These are phyloP conservation scores for Aureobasidium sp. DNA, from an alignment of 2,329 filamentous ascomycete genomes.

Conservation along the genomic window DNA sequence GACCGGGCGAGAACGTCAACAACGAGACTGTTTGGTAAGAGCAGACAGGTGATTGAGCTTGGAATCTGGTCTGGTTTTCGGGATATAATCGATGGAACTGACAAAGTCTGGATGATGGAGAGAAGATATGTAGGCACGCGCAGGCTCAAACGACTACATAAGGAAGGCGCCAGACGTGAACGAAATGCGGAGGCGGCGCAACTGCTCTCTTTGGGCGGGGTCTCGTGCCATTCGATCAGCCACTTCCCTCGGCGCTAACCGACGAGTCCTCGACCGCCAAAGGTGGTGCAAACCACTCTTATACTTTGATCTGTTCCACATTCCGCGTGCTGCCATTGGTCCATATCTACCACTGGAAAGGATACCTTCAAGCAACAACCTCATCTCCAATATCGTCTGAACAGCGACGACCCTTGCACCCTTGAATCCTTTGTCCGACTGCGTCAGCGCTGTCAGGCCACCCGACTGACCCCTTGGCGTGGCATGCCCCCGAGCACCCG, in stretches of 20 bases:
- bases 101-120: background rate
- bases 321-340: background rate
- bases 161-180: constrained; percentile 7
- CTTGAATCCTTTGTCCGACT: background rate
- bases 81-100: background rate
- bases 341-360: background rate
- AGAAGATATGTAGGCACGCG: constrained; percentile 2
- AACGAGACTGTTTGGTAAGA: background rate
- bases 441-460: constrained; percentile 13
- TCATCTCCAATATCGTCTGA: background rate
- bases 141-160: constrained; percentile 1
- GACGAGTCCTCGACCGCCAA: background rate
- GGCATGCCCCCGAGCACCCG: background rate
- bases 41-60: background rate
- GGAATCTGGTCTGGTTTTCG: background rate
- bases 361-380: background rate
- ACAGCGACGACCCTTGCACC: background rate
- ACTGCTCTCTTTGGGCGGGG: constrained; percentile 3
- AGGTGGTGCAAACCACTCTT: constrained; percentile 9
- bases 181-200: constrained; percentile 13
- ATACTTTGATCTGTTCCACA: background rate
- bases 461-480: background rate
- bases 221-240: constrained; percentile 11
- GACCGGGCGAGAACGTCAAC: background rate
- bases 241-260: constrained; percentile 13